Base-by-base conservation (phyloP, 345 rosid species). In the Moricandia arvensis region DNA sequence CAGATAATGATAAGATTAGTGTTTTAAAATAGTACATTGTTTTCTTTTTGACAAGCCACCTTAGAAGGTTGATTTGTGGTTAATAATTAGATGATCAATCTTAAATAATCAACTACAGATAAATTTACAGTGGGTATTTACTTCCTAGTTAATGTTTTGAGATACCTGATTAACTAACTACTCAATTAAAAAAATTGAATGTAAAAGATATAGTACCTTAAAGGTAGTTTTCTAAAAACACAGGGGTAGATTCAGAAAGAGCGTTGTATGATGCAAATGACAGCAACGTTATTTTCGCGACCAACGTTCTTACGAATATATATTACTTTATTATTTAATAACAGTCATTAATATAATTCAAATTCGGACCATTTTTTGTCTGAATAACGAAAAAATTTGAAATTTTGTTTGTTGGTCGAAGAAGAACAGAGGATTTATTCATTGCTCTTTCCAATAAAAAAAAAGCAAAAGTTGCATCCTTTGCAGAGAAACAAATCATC, bases 341-440 rank as follows among this genome's bases (percentile, higher is more conserved):
- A 33, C 24, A 70, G 16, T 30, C 29, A 77, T 47, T 67, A 72
- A 63, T 76, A 16, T 33, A 47, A 21, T 67, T 67, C 68, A 61
- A 60, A 66, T 72, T 72, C 63, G 64, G 77, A 72, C 73, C 12
- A 17, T 16, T 34, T 66, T 59, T 59, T 59, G 68, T 72, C 77
- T 18, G 77, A 72, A 6, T 65, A 76, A 55, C 17, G 43, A 31
- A 31, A 31, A 38, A 51, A 4, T 72, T 78, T 59, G 73, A 78
- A 21, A 59, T 45, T 71, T 35, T 35, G 59, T 35, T 71, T 72
- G 81, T 72, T 78, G 81, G 77, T 72, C 69, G 77, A 72, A 78
- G 81, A 78, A 66, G 81, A 78, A 73, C 73, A 78, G 66, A 79
- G 66, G 60, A 17, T 7, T 71, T 77, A 67, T 61, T 72, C 74